Base-by-base conservation (phyloP, 2,329 filamentous ascomycete genomes). In the Onygenales sp. region DNA sequence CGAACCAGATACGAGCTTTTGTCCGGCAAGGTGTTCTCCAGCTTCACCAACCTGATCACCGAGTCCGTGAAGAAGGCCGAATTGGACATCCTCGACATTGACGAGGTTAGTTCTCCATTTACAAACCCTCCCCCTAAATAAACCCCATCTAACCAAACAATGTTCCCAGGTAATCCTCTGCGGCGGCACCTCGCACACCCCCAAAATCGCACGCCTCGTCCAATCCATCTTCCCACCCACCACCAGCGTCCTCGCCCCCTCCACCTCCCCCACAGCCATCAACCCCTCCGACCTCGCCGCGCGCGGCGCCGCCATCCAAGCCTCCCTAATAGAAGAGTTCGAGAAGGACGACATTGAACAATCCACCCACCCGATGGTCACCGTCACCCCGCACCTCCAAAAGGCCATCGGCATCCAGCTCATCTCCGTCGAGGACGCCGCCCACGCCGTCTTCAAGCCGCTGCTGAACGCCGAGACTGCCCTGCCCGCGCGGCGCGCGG, bases 281-380 rank as follows among this genome's bases (percentile, higher is more conserved):
- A 97, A 97, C 81, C 93, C 93, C 58, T 93, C 89, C 3, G 92
- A 97, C 75, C 80, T 96, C 53, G 78, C 86, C 63, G 87, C 88
- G 58, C 85, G 93, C 59, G 93, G 93, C 66, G 93, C 93, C 56
- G 92, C 93, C 34, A 89, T 98, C 63, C 93, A 98, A 75, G 93
- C 93, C 39, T 94, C 86, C 56, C 77, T 98, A 58, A 89, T 98
- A 70, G 85, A 91, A 71, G 92, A 95, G 71, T 98, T 95, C 72
- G 93, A 98, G 64, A 80, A 83, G 61, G 85, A 89, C 60, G 92
- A 97, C 67, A 94, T 98, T 62, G 88, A 94, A 69, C 91, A 96
- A 78, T 95, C 88, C 58, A 95, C 90, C 47, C 92, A 98, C 77
- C 86, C 93, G 51, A 88, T 90, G 67, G 90, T 98, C 59, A 96